phyloP scores from a whole-genome alignment of 2,329 filamentous ascomycete species.

The Fusarium pseudonygamai region DNA sequence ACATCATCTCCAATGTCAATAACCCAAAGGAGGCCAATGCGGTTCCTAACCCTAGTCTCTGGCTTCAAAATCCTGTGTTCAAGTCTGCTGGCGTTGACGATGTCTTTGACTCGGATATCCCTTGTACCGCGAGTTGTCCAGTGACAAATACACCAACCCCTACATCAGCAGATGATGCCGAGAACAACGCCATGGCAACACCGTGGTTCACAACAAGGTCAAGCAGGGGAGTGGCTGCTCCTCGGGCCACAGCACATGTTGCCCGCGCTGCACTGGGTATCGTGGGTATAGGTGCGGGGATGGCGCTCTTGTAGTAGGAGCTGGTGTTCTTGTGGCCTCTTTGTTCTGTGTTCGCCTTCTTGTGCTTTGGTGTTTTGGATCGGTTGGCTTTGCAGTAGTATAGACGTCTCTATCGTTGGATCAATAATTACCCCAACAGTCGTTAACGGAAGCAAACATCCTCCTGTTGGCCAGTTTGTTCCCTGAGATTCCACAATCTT shows the following conservation, averaged over 20 bases:
- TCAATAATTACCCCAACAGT: constrained; percentile 12
- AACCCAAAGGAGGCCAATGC: constrained; percentile 52
- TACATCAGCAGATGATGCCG: constrained; percentile 13
- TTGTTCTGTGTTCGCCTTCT: neutral
- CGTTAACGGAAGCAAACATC: neutral
- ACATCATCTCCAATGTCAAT: constrained; percentile 65
- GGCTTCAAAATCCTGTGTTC: constrained; percentile 62
- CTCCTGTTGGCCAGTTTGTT: neutral
- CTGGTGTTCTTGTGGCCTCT: neutral
- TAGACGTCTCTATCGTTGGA: constrained; percentile 2
- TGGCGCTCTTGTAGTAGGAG: constrained; percentile 38
- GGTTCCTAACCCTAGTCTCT: constrained; percentile 50
- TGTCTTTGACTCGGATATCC: constrained; percentile 55
- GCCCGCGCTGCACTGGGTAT: constrained; percentile 45
- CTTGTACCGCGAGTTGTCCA: constrained; percentile 52
- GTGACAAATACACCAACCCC: constrained; percentile 17
- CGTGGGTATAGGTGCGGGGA: constrained; percentile 45
- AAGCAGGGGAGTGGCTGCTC: constrained; percentile 36
- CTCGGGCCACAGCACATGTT: constrained; percentile 41
- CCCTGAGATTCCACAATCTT: neutral
- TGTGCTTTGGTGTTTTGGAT: constrained; percentile 12
- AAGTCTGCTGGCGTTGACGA: constrained; percentile 56
- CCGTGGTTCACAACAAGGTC: constrained; percentile 37
- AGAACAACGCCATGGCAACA: constrained; percentile 33
- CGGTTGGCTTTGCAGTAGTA: neutral